Conservation (phyloP, 345 rosid genomes). For the Geranium brycei region DNA sequence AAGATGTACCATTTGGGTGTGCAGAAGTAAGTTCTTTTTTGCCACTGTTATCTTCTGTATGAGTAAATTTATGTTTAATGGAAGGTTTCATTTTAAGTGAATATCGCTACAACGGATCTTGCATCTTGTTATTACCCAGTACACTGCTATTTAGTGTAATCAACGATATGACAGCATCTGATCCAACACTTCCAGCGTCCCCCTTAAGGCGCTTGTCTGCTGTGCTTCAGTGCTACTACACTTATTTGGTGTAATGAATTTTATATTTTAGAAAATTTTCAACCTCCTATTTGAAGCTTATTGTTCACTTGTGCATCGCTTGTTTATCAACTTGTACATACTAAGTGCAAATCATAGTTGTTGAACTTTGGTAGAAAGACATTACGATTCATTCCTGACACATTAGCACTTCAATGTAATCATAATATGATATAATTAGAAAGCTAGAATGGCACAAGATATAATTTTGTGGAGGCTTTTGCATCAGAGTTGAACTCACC, state of each 20-base stretch:
- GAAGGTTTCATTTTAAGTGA: not conserved
- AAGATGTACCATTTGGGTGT: slow-evolving; percentile 73
- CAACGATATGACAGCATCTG: not conserved
- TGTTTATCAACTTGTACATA: too few species aligned
- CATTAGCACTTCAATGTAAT: not conserved
- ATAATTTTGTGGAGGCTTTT: not conserved
- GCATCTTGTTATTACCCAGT: not conserved
- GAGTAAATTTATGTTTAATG: not conserved
- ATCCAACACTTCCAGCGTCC: too few species aligned
- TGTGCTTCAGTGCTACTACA: too few species aligned
- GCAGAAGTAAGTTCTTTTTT: slow-evolving; percentile 45
- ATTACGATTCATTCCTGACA: not conserved
- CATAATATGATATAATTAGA: not conserved
- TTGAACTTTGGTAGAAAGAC: not conserved
- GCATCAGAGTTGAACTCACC: slow-evolving; percentile 4
- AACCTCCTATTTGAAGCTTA: too few species aligned
- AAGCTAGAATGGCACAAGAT: not conserved
- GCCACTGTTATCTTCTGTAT: not conserved
- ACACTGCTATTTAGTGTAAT: not conserved
- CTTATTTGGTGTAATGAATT: too few species aligned
- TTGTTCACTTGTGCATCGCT: too few species aligned
- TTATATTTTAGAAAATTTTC: too few species aligned
- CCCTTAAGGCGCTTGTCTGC: too few species aligned
- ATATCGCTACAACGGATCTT: not conserved
- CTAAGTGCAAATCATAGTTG: not conserved